These are phyloP conservation scores for Plasmodium sp. DNA, from an alignment of 169 alveolate genomes.

Conservation along the genomic window DNA sequence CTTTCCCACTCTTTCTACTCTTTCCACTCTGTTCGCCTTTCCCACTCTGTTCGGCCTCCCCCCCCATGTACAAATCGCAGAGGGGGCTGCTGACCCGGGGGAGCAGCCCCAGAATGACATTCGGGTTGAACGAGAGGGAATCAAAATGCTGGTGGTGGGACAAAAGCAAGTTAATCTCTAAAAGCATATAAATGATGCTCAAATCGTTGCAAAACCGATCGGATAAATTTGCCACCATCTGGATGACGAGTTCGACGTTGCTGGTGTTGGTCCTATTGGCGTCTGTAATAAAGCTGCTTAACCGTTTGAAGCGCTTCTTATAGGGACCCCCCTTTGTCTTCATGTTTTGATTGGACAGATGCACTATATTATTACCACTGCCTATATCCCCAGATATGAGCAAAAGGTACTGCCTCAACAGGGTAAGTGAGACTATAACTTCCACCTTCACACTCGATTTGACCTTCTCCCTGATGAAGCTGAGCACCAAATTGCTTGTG, in stretches of 20 bases:
- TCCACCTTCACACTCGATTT: slow-evolving; percentile 24
- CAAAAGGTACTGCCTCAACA: slow-evolving; percentile 53
- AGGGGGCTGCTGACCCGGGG: slow-evolving; percentile 34
- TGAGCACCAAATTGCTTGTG: slow-evolving; percentile 33
- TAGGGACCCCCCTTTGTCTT: not conserved
- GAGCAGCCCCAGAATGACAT: slow-evolving; percentile 40
- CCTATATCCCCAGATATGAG: slow-evolving; percentile 39
- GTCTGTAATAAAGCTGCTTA: slow-evolving; percentile 46
- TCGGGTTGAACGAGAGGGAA: slow-evolving; percentile 48
- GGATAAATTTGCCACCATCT: slow-evolving; percentile 20
- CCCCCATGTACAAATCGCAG: not conserved
- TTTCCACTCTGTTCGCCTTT: not conserved
- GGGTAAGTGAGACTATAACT: slow-evolving; percentile 17
- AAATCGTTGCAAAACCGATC: slow-evolving; percentile 34
- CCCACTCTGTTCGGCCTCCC: not conserved
- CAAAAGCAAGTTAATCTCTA: slow-evolving; percentile 28
- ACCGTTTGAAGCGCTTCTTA: slow-evolving; percentile 16
- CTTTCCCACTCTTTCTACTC: not conserved
- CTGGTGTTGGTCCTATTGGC: slow-evolving; percentile 8
- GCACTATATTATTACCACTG: slow-evolving; percentile 4
- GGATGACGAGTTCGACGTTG: slow-evolving; percentile 22
- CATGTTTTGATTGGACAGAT: slow-evolving; percentile 52
- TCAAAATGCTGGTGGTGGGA: slow-evolving; percentile 44
- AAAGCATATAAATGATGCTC: slow-evolving; percentile 32
- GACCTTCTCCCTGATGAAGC: slow-evolving; percentile 35